Evolutionary conservation across 768 basidiomycete species (phyloP).

Genomic region (Termitomyces sp.): DNA sequence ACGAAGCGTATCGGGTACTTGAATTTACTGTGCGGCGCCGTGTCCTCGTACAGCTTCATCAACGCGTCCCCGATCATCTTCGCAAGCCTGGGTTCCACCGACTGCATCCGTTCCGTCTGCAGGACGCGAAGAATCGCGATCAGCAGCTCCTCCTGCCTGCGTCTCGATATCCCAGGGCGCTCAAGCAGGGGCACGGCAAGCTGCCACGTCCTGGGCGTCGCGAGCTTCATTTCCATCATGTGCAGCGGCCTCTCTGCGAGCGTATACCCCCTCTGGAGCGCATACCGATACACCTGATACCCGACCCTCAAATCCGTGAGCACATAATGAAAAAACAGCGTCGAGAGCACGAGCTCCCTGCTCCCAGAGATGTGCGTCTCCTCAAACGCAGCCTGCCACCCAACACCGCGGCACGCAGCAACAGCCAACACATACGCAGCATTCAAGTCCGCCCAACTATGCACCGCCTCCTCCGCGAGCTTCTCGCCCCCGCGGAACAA

Average conservation of each 20-base stretch:
- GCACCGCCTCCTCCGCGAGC: slow-evolving; percentile 1
- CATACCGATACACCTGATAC: slow-evolving; percentile 27
- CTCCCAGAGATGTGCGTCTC: slow-evolving; percentile 16
- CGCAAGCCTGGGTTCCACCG: slow-evolving; percentile 24
- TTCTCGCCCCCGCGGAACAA: slow-evolving; percentile 21
- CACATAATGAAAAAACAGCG: slow-evolving; percentile 16
- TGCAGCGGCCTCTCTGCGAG: slow-evolving; percentile 19
- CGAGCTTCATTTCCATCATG: slow-evolving; percentile 27
- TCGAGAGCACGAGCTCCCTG: slow-evolving; percentile 22
- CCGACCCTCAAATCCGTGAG: slow-evolving; percentile 24
- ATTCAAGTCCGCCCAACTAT: slow-evolving; percentile 21
- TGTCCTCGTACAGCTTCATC: slow-evolving; percentile 26
- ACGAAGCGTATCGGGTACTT: slow-evolving; percentile 46
- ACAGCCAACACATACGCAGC: slow-evolving; percentile 29
- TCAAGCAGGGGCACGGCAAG: slow-evolving; percentile 29
- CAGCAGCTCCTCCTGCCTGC: slow-evolving; percentile 31
- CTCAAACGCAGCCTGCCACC: slow-evolving; percentile 25
- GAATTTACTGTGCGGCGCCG: slow-evolving; percentile 21
- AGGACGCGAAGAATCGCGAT: slow-evolving; percentile 32
- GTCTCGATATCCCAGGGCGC: slow-evolving; percentile 21
- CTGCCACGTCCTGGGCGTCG: slow-evolving; percentile 20
- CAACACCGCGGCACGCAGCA: slow-evolving; percentile 19
- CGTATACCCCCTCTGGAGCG: slow-evolving; percentile 14
- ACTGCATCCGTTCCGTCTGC: slow-evolving; percentile 25
- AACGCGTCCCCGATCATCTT: slow-evolving; percentile 29